phyloP scores from a whole-genome alignment of 441 rosid genomes.

The Viola pubescens region DNA sequence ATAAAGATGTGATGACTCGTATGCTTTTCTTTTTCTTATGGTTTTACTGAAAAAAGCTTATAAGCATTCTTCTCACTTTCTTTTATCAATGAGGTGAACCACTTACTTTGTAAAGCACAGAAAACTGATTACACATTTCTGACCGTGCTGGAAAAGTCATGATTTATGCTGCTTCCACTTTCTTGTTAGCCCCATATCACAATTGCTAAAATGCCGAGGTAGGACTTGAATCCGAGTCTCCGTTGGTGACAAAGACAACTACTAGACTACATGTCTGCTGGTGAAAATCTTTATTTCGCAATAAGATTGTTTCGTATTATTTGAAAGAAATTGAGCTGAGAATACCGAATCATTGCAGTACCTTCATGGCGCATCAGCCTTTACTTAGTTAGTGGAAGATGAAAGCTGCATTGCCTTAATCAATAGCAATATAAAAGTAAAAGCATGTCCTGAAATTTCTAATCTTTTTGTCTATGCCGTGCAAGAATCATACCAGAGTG shows the following conservation, averaged over 20 bases:
- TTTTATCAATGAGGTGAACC: constrained; percentile 11
- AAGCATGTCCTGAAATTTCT: constrained; percentile 17
- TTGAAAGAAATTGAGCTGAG: not conserved
- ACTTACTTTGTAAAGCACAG: constrained; percentile 12
- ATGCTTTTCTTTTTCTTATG: constrained; percentile 1
- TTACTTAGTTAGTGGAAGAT: constrained; percentile 23
- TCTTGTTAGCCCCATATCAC: not conserved
- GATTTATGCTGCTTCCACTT: constrained; percentile 8
- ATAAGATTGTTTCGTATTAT: no score
- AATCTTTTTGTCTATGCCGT: constrained; percentile 21
- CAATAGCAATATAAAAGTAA: constrained; percentile 11
- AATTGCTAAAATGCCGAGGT: no score
- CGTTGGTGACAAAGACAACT: no score
- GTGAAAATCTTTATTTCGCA: no score
- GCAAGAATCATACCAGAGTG: constrained; percentile 18
- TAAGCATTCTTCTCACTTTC: not conserved
- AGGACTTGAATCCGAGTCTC: no score
- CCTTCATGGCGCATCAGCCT: not conserved
- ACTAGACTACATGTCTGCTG: no score
- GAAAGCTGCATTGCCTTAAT: constrained; percentile 24
- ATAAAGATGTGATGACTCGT: not conserved
- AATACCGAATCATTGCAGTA: not conserved
- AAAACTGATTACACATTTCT: constrained; percentile 6
- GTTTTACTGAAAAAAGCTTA: constrained; percentile 2
- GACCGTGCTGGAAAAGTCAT: constrained; percentile 10